Conservation (phyloP, 352 stramenopile species). For the Elongisporangium undulatum region DNA sequence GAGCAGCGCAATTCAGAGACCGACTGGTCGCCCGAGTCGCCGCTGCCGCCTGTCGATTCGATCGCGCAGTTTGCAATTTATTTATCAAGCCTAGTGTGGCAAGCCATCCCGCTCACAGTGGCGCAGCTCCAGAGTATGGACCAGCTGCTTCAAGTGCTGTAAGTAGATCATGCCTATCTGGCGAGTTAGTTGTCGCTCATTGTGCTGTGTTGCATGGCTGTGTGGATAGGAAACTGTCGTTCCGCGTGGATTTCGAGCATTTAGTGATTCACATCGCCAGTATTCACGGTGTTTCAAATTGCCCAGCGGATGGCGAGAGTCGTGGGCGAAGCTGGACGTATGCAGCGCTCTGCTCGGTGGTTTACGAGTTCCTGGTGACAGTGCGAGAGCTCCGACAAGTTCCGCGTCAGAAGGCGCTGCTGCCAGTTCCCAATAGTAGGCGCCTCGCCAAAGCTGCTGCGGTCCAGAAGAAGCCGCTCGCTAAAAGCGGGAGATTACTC, state of each 20-base stretch:
- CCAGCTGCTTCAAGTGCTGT: slow-evolving; percentile 82
- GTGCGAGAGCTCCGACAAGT: slow-evolving; percentile 57
- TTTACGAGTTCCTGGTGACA: slow-evolving; percentile 75
- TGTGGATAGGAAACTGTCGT: slow-evolving; percentile 30
- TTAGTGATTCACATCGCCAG: background rate
- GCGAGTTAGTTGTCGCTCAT: background rate
- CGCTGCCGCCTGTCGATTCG: slow-evolving; percentile 71
- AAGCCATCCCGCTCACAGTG: slow-evolving; percentile 47
- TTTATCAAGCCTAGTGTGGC: slow-evolving; percentile 57
- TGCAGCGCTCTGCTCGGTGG: slow-evolving; percentile 16
- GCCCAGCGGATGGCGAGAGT: background rate
- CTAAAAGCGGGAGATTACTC: background rate
- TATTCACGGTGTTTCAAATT: background rate
- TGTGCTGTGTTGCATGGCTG: background rate
- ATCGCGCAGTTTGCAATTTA: slow-evolving; percentile 79
- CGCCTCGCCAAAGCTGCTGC: background rate
- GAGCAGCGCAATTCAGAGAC: slow-evolving; percentile 51
- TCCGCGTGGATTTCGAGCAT: slow-evolving; percentile 22
- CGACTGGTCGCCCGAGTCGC: slow-evolving; percentile 45
- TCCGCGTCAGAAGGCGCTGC: slow-evolving; percentile 16
- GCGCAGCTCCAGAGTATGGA: slow-evolving; percentile 64
- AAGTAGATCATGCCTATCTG: slow-evolving; percentile 21
- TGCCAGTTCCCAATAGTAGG: background rate
- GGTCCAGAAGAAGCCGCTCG: background rate
- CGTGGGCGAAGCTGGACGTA: slow-evolving; percentile 16